These are phyloP conservation scores for Biancaea sappan DNA, from an alignment of 306 rosid species.

Conservation along the genomic window DNA sequence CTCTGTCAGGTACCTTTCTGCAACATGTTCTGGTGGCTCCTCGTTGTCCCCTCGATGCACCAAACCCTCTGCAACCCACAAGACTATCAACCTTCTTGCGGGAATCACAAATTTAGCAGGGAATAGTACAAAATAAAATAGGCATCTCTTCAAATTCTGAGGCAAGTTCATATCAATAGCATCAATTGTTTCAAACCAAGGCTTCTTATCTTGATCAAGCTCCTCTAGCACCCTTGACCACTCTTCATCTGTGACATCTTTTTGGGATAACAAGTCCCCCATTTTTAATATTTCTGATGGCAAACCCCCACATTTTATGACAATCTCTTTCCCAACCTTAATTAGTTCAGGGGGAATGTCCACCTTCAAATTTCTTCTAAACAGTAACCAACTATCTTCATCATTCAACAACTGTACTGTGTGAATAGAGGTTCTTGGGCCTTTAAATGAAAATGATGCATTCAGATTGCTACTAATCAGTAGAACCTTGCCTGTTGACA, in stretches of 20 bases:
- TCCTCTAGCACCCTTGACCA: background rate
- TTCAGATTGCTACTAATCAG: slow-evolving; percentile 24
- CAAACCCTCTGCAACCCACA: slow-evolving; percentile 46
- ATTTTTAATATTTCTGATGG: slow-evolving; percentile 27
- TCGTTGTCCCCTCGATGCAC: background rate
- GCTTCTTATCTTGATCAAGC: background rate
- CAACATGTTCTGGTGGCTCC: slow-evolving; percentile 28
- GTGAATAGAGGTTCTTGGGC: background rate
- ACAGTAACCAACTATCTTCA: slow-evolving; percentile 29
- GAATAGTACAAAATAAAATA: slow-evolving; percentile 27
- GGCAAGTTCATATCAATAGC: background rate
- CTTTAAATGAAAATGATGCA: background rate
- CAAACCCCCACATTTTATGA: slow-evolving; percentile 35
- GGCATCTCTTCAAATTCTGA: slow-evolving; percentile 18
- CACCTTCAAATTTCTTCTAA: background rate
- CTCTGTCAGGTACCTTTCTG: slow-evolving; percentile 26
- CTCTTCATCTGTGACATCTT: background rate
- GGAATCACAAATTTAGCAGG: slow-evolving; percentile 40
- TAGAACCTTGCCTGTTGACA: slow-evolving; percentile 26
- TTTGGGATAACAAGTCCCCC: slow-evolving; percentile 2
- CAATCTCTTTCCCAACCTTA: slow-evolving; percentile 1
- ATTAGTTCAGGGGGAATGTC: background rate
- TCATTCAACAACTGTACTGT: slow-evolving; percentile 28
- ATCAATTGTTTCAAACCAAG: background rate
- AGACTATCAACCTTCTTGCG: slow-evolving; percentile 36